Evolutionary conservation across 225 moss, liverwort and hornwort genomes (phyloP), one percentile per base, ranked within the genome.

Genomic region (Ulota crispa): DNA sequence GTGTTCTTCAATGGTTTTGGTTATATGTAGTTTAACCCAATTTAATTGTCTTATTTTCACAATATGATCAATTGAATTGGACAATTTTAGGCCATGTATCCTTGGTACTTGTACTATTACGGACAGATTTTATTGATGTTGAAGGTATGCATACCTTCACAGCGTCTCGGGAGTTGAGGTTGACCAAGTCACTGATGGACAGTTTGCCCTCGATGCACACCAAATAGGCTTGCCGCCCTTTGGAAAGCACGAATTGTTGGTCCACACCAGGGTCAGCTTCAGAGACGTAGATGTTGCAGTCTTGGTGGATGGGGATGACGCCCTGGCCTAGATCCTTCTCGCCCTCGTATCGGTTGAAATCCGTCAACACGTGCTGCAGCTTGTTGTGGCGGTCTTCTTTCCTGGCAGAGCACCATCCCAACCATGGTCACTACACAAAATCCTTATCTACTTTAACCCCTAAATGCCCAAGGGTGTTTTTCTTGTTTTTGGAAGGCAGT

Each of bases 231-330:
- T 97, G 97, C 67, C 94, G 92, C 70, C 82, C 87, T 72, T 84
- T 77, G 24, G 87, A 55, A 23, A 97, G 83, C 30, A 84, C 47
- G 31, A 95, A 95, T 23, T 88, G 86, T 79, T 97, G 95, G 45
- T 86, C 81, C 68, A 94, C 76, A 59, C 83, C 89, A 3, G 91
- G 85, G 28, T 97, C 97, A 14, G 83, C 85, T 73, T 97, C 95
- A 6, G 95, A 94, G 30, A 88, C 91, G 39, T 84, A 94, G 13
- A 95, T 89, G 68, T 95, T 95, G 37, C 82, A 89, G 68, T 97
- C 94, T 78, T 97, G 97, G 70, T 97, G 88, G 36, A 97, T 92
- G 41, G 94, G 95, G 64, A 97, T 95, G 27, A 94, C 93, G 42
- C 97, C 97, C 76, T 86, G 62, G 13, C 95, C 94, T 8, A 79